phyloP scores from a whole-genome alignment of 768 basidiomycete genomes.

The Tricholoma saponaceum region DNA sequence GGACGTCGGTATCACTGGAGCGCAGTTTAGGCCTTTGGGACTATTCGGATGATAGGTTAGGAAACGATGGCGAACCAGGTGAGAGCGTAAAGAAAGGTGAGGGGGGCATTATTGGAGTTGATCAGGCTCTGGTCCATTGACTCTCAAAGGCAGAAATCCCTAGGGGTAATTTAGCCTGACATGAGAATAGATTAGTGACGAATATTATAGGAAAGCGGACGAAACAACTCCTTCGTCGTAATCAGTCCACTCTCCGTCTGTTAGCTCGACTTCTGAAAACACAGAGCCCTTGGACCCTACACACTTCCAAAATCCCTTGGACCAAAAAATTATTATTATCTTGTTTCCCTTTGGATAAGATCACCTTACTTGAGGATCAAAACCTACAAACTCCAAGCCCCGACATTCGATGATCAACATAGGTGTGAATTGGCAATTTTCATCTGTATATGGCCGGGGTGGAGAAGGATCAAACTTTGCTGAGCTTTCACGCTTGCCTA shows the following conservation, averaged over 20 bases:
- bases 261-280: constrained; percentile 66
- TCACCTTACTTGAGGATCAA: constrained; percentile 62
- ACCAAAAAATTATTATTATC: background rate
- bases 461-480: constrained; percentile 68
- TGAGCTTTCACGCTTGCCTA: constrained; percentile 74
- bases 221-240: constrained; percentile 82
- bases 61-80: background rate
- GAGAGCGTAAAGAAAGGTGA: background rate
- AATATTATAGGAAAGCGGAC: background rate
- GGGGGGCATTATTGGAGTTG: background rate
- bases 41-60: background rate
- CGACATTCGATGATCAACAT: constrained; percentile 79
- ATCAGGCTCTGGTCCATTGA: constrained; percentile 61
- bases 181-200: constrained; percentile 6
- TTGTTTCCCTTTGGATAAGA: background rate
- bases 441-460: constrained; percentile 52
- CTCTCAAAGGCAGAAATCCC: constrained; percentile 65
- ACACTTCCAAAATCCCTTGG: constrained; percentile 77
- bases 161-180: constrained; percentile 58
- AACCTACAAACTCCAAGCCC: constrained; percentile 77
- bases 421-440: constrained; percentile 59
- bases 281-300: constrained; percentile 51
- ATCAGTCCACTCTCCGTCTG: constrained; percentile 74
- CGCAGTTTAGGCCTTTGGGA: background rate
- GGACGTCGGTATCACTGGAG: background rate